These are phyloP conservation scores for Isatis tinctoria DNA, from an alignment of 345 rosid genomes.

Conservation along the genomic window DNA sequence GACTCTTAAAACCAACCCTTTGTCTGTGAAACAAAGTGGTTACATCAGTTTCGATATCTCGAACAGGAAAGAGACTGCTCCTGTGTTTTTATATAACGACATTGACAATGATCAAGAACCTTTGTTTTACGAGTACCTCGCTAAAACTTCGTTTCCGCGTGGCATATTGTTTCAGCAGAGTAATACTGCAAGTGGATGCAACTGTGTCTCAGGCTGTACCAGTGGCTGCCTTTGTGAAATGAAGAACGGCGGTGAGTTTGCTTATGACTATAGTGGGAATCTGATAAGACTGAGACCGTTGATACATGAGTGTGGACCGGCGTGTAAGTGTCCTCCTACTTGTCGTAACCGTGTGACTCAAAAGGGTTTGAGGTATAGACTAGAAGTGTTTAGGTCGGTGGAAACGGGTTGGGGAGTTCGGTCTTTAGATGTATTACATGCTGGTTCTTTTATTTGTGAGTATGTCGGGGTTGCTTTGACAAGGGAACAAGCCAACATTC, in stretches of 20 bases:
- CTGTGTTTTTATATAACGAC: conserved; percentile 71
- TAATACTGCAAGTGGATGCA: conserved; percentile 55
- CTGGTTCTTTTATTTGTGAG: conserved; percentile 89
- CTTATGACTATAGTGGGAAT: conserved; percentile 63
- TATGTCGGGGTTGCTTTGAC: conserved; percentile 87
- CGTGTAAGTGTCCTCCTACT: conserved; percentile 68
- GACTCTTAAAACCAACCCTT: conserved; percentile 51
- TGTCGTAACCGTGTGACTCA: conserved; percentile 83
- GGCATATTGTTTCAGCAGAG: conserved; percentile 33
- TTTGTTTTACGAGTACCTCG: conserved; percentile 73
- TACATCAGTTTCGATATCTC: conserved; percentile 80
- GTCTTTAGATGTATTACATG: conserved; percentile 76
- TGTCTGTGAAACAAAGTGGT: conserved; percentile 62
- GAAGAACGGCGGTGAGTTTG: conserved; percentile 80
- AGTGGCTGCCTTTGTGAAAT: conserved; percentile 66
- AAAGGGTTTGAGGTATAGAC: conserved; percentile 57
- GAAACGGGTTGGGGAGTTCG: conserved; percentile 97
- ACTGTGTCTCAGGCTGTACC: conserved; percentile 56
- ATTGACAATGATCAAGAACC: conserved; percentile 75
- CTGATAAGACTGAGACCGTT: conserved; percentile 71
- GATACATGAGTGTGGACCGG: conserved; percentile 73
- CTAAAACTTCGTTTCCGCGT: conserved; percentile 58
- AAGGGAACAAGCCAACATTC: conserved; percentile 74
- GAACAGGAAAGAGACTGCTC: conserved; percentile 51
- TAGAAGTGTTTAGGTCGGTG: conserved; percentile 86